A percentile compares a stretch with the other conserved stretches of the same genome.
Conservation (phyloP, 2,329 filamentous ascomycete species). For the Cercospora sp. region DNA sequence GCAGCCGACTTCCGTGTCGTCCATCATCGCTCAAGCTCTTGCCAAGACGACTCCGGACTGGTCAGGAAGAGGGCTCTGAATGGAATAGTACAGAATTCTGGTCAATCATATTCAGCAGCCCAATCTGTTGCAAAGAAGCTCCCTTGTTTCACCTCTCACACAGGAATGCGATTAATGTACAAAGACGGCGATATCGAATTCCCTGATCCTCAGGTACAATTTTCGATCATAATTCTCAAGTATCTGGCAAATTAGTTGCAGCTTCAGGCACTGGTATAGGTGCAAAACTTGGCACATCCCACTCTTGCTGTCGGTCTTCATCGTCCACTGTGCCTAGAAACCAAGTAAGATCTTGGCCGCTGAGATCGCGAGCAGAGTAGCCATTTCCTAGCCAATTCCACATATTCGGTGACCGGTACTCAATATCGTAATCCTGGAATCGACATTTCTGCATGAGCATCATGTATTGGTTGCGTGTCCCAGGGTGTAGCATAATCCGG, state of each 20-base stretch:
- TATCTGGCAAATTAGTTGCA: neutral
- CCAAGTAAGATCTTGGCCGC: slow-evolving; percentile 9
- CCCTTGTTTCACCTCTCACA: too few species aligned
- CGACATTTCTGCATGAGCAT: slow-evolving; percentile 40
- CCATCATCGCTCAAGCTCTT: neutral
- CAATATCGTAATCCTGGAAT: slow-evolving; percentile 51
- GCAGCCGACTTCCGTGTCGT: neutral
- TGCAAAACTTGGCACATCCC: neutral
- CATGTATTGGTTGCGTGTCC: slow-evolving; percentile 31
- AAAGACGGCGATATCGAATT: too few species aligned
- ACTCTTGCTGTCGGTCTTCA: neutral
- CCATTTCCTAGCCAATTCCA: slow-evolving; percentile 53
- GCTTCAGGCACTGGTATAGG: neutral
- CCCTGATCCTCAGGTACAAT: too few species aligned
- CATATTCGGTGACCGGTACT: slow-evolving; percentile 46
- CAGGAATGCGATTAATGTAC: too few species aligned
- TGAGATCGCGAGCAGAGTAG: slow-evolving; percentile 14
- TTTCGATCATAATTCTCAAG: neutral
- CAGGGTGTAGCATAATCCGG: slow-evolving; percentile 28
- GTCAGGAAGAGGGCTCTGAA: too few species aligned
- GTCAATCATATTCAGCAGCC: too few species aligned
- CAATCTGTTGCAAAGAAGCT: too few species aligned
- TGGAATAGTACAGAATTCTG: too few species aligned
- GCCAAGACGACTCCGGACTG: too few species aligned
- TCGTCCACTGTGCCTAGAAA: slow-evolving; percentile 5